Conservation (phyloP, 805 yeast species). For the Candida michaelii region DNA sequence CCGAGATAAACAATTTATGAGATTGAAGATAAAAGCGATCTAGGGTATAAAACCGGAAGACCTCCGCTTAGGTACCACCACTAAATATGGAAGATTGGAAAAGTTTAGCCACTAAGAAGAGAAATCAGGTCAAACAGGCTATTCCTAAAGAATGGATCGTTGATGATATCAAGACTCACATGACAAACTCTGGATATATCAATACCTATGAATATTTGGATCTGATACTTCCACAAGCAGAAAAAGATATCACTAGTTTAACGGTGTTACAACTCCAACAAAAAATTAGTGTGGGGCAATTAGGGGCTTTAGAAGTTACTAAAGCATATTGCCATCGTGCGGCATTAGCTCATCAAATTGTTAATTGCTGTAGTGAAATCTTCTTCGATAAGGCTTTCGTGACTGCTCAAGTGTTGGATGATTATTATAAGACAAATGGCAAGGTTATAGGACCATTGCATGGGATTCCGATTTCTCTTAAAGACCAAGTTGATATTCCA, state of each 20-base stretch:
- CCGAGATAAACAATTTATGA: no score
- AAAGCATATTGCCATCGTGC: slow-evolving; percentile 58
- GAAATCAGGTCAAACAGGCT: no score
- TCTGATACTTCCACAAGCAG: no score
- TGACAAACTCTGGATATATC: no score
- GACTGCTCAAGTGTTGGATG: slow-evolving; percentile 26
- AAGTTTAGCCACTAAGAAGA: no score
- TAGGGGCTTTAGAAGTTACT: slow-evolving; percentile 1
- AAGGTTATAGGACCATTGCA: slow-evolving; percentile 27
- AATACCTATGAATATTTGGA: no score
- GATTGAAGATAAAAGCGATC: no score
- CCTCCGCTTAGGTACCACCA: no score
- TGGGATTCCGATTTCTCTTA: slow-evolving; percentile 33
- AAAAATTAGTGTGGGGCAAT: neutral
- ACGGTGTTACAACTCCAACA: neutral
- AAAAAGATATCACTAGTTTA: slow-evolving; percentile 7
- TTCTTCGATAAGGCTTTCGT: slow-evolving; percentile 26
- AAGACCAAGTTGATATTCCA: slow-evolving; percentile 46
- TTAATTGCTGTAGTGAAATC: slow-evolving; percentile 38
- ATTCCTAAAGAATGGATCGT: no score
- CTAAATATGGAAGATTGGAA: no score
- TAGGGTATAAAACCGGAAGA: no score
- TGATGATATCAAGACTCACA: no score
- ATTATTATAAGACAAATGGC: slow-evolving; percentile 18
- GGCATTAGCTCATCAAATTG: slow-evolving; percentile 55